Evolutionary conservation across 208 protist genomes (phyloP), one percentile per base, ranked within the genome.

Genomic region (Leishmania lainsoni): DNA sequence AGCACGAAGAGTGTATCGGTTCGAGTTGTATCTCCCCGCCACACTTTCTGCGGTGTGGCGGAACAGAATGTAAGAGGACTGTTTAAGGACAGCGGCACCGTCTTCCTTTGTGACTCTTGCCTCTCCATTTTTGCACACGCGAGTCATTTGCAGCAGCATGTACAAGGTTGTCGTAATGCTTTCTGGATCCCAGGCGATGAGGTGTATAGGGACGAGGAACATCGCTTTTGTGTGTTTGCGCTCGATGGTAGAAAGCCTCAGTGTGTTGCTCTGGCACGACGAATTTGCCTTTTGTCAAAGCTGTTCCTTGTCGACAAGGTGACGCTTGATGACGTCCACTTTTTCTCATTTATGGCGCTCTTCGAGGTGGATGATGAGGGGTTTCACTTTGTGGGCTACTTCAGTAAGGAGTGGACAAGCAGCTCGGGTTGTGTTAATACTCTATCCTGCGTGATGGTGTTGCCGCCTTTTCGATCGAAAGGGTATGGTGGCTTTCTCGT

Each of bases 371-470:
- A 95, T 68, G 90, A 95, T 70, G 85, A 83, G 54, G 92, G 92
- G 8, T 95, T 89, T 79, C 92, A 95, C 76, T 95, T 95, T 75
- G 87, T 84, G 2, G 92, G 90, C 0, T 94, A 96, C 73, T 96
- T 94, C 61, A 96, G 92, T 78, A 94, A 91, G 70, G 90, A 94
- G 79, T 94, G 88, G 86, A 87, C 81, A 54, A 92, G 79, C 59
- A 94, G 86, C 54, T 75, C 75, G 3, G 81, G 69, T 22, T 96
- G 90, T 81, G 84, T 90, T 68, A 94, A 94, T 74, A 93, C 92
- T n/a, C 76, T 96, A 3, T 95, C 92, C 2, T 95, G 92, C 78
- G 87, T 96, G 6, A 92, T 96, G 84, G 80, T 96, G 16, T 74
- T 96, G 5, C 90, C 90, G 20, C 92, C 90, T 6, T 96, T 91